A percentile compares a stretch with the other conserved stretches of the same genome.
Evolutionary conservation across 2,329 filamentous ascomycete species (phyloP).

Genomic region (Botrytis cinerea): DNA sequence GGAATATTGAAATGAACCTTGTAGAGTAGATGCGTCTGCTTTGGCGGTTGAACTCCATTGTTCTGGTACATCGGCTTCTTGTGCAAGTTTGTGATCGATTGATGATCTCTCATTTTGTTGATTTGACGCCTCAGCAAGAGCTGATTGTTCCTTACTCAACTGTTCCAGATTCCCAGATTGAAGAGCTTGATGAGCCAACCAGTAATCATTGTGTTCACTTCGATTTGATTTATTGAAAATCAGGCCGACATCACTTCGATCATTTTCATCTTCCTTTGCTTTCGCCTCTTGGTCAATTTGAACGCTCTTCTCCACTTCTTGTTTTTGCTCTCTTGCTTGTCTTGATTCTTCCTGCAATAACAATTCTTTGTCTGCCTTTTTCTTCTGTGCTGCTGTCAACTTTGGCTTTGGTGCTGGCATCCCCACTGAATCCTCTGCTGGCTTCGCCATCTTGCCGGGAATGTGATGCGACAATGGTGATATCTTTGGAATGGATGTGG

Average conservation of each 20-base stretch:
- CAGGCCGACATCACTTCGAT: neutral
- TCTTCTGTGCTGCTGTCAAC: neutral
- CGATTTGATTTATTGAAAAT: neutral
- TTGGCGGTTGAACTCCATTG: accelerated
- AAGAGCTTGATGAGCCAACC: neutral
- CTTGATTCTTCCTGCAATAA: neutral
- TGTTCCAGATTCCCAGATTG: neutral
- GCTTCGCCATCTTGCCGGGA: neutral
- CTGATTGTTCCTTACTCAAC: neutral
- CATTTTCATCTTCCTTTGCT: neutral
- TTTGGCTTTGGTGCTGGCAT: neutral
- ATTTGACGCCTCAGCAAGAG: neutral
- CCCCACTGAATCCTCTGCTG: neutral
- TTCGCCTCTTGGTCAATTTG: neutral
- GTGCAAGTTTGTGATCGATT: no score
- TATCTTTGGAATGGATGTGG: neutral
- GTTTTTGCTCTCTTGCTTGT: neutral
- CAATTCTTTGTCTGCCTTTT: neutral
- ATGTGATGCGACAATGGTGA: neutral
- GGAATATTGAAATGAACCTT: neutral
- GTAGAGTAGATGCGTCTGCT: neutral
- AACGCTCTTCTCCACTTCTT: neutral
- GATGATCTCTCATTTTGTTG: neutral
- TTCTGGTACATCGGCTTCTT: neutral
- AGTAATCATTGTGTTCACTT: neutral